Evolutionary conservation across 2,329 filamentous ascomycete genomes (phyloP).

Genomic region (Aspergillus amoenus): DNA sequence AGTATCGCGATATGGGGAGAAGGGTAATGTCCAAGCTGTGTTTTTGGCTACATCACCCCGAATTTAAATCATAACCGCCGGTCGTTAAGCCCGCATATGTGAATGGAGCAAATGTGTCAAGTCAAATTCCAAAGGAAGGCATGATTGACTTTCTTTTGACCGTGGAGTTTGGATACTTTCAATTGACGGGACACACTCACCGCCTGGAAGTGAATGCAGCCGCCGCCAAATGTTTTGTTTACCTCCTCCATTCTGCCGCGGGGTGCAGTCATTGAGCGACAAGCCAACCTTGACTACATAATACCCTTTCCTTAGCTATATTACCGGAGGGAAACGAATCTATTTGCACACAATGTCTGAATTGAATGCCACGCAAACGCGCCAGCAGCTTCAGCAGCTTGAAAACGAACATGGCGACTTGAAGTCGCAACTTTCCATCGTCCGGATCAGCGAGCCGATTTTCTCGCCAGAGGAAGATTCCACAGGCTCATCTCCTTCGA

Average conservation of each 20-base stretch:
- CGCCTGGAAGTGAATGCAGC: background rate
- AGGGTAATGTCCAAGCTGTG: background rate
- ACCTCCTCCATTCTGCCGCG: background rate
- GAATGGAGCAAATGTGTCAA: background rate
- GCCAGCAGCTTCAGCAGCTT: conserved; percentile 49
- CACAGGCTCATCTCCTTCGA: conserved; percentile 35
- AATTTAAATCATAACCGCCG: background rate
- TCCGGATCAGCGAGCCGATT: conserved; percentile 74
- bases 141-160: background rate
- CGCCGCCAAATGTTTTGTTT: background rate
- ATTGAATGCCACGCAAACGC: conserved; percentile 20
- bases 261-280: background rate
- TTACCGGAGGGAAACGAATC: background rate
- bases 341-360: background rate
- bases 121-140: background rate
- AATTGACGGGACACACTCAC: background rate
- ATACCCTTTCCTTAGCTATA: background rate
- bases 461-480: conserved; percentile 44
- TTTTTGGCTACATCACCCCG: conserved; percentile 4
- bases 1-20: background rate
- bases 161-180: background rate
- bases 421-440: conserved; percentile 60
- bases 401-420: conserved; percentile 49
- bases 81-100: background rate
- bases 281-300: background rate